These are phyloP conservation scores for Vitis cinerea DNA, from an alignment of 164 flowering plant genomes.

Conservation along the genomic window DNA sequence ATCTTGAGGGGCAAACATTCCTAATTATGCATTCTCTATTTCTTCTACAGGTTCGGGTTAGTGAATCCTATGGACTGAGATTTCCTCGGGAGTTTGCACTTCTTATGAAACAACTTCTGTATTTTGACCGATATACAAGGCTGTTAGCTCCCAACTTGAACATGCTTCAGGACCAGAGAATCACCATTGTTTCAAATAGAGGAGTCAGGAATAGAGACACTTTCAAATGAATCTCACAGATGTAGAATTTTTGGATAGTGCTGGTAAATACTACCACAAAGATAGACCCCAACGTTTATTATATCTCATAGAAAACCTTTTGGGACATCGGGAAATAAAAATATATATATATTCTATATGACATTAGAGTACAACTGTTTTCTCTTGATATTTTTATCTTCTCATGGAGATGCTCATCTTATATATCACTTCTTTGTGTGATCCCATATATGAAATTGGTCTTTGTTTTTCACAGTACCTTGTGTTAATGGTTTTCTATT, in stretches of 20 bases:
- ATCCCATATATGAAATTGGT: too few relatives aligned
- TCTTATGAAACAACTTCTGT: constrained; percentile 90
- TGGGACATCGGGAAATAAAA: too few relatives aligned
- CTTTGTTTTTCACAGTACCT: too few relatives aligned
- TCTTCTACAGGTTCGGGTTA: constrained; percentile 67
- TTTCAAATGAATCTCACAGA: constrained; percentile 6
- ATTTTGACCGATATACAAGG: constrained; percentile 92
- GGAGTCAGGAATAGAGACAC: constrained; percentile 26
- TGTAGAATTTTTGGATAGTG: neutral
- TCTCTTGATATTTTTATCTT: too few relatives aligned
- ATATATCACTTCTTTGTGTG: too few relatives aligned
- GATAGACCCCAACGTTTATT: too few relatives aligned
- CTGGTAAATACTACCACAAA: too few relatives aligned
- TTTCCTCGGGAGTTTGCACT: constrained; percentile 97
- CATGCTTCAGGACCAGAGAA: constrained; percentile 92
- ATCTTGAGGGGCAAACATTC: neutral
- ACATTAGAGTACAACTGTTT: too few relatives aligned
- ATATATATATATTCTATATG: too few relatives aligned
- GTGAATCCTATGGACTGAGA: constrained; percentile 89
- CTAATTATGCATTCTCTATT: neutral
- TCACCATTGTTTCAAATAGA: constrained; percentile 62
- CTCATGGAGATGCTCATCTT: too few relatives aligned
- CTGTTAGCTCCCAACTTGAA: constrained; percentile 84
- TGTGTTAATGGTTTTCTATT: too few relatives aligned
- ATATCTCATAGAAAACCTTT: too few relatives aligned